Percentiles rank a stretch among this genome's conserved stretches.
Evolutionary conservation across 306 rosid species (phyloP).

Genomic region (Lotus japonicus): DNA sequence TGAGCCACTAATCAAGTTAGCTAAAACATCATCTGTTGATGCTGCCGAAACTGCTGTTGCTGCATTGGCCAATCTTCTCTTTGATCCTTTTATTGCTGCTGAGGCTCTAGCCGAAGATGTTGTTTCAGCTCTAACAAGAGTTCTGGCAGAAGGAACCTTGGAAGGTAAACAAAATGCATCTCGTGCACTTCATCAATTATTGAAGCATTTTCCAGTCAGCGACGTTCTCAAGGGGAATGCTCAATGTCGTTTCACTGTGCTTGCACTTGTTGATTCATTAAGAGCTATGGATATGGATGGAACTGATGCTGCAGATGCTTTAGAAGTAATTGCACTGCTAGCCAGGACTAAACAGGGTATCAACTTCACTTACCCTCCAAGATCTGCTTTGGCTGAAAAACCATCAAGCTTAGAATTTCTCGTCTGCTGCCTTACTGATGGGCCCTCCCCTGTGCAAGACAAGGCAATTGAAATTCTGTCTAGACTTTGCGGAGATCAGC

Average conservation of each 20-base stretch:
- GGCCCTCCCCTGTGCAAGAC: constrained; percentile 72
- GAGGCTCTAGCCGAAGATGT: constrained; percentile 75
- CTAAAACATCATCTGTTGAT: constrained; percentile 82
- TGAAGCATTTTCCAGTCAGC: constrained; percentile 72
- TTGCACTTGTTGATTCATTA: constrained; percentile 75
- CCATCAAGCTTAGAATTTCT: constrained; percentile 71
- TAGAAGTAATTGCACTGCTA: constrained; percentile 74
- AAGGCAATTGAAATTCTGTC: constrained; percentile 84
- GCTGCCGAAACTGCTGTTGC: constrained; percentile 92
- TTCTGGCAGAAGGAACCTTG: constrained; percentile 74
- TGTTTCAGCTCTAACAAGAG: constrained; percentile 76
- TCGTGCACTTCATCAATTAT: constrained; percentile 76
- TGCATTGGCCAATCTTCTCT: constrained; percentile 92
- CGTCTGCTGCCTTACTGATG: constrained; percentile 75
- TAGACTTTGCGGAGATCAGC: constrained; percentile 75
- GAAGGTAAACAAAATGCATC: constrained; percentile 88
- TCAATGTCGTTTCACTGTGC: constrained; percentile 63
- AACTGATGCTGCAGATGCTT: constrained; percentile 67
- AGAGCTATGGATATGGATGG: constrained; percentile 56
- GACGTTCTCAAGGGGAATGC: constrained; percentile 66
- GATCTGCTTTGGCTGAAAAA: constrained; percentile 63
- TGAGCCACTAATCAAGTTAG: constrained; percentile 75
- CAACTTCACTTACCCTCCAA: constrained; percentile 45
- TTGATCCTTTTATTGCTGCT: constrained; percentile 70
- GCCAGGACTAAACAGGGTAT: constrained; percentile 64